These are phyloP conservation scores for Jamesozyma gamospora DNA, from an alignment of 805 yeast genomes.

Conservation along the genomic window DNA sequence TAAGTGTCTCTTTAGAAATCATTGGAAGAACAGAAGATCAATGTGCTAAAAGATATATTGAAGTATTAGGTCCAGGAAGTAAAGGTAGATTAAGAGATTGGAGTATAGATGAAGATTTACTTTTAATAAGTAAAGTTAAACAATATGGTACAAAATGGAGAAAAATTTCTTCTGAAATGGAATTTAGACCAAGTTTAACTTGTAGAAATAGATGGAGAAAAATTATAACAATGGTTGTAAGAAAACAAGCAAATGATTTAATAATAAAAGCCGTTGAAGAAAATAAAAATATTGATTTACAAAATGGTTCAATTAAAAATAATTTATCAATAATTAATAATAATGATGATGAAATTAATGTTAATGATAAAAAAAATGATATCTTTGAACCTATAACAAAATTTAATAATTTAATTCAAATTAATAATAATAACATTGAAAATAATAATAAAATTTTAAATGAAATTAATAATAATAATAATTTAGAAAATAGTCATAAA, in stretches of 20 bases:
- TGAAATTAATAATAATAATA: not conserved
- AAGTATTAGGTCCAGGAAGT: constrained; percentile 75
- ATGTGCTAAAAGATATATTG: constrained; percentile 84
- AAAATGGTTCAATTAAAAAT: not conserved
- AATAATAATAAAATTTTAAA: not conserved
- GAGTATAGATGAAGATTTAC: constrained; percentile 67
- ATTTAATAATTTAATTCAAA: not conserved
- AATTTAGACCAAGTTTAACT: constrained; percentile 76
- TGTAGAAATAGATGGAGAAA: constrained; percentile 92
- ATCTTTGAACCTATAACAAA: not conserved
- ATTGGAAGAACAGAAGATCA: constrained; percentile 89
- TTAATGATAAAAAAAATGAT: not conserved
- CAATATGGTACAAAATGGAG: constrained; percentile 84
- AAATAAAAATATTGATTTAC: constrained; percentile 32
- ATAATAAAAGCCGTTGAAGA: constrained; percentile 53
- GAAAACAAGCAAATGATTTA: constrained; percentile 49
- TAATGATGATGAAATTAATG: not conserved
- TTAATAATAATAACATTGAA: not conserved
- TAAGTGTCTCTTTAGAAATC: constrained; percentile 64
- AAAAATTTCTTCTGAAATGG: constrained; percentile 58
- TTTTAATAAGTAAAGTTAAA: constrained; percentile 57
- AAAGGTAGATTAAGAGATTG: constrained; percentile 71
- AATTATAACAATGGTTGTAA: constrained; percentile 62
- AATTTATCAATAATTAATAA: not conserved
- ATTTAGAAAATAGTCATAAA: not conserved